phyloP scores from a whole-genome alignment of 768 basidiomycete genomes.

The Tricholoma bakamatsutake region DNA sequence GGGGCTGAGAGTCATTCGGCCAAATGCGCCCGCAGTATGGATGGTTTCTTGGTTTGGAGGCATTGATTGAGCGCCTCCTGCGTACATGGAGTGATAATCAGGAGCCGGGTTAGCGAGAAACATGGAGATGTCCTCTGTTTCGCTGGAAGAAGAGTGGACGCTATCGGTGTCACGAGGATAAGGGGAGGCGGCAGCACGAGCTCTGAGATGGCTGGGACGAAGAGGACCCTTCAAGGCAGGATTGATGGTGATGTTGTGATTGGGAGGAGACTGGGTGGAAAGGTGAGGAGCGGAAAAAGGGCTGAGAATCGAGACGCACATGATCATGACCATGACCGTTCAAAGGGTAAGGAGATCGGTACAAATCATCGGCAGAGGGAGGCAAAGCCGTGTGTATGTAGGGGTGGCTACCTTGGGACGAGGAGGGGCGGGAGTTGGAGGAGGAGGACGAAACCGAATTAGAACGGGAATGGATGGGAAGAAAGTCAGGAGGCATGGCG shows the following conservation, averaged over 20 bases:
- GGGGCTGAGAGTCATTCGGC: slow-evolving; percentile 67
- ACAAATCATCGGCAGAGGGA: slow-evolving; percentile 61
- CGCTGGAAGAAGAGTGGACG: slow-evolving; percentile 82
- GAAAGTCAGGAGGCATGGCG: slow-evolving; percentile 65
- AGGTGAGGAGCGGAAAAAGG: slow-evolving; percentile 8
- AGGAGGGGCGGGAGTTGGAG: slow-evolving; percentile 70
- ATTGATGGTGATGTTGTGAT: slow-evolving; percentile 67
- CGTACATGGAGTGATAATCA: slow-evolving; percentile 69
- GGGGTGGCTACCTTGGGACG: slow-evolving; percentile 52
- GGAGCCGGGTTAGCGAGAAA: slow-evolving; percentile 50
- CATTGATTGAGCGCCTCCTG: slow-evolving; percentile 35
- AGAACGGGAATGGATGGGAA: slow-evolving; percentile 70
- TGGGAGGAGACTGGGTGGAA: slow-evolving; percentile 62
- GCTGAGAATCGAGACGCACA: slow-evolving; percentile 25
- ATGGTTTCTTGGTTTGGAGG: slow-evolving; percentile 47
- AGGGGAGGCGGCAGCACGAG: slow-evolving; percentile 75
- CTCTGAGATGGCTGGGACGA: slow-evolving; percentile 71
- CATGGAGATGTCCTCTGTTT: slow-evolving; percentile 85
- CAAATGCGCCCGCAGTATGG: slow-evolving; percentile 69
- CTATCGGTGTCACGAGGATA: slow-evolving; percentile 84
- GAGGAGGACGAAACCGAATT: slow-evolving; percentile 74
- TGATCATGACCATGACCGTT: slow-evolving; percentile 35
- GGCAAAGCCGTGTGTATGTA: slow-evolving; percentile 40
- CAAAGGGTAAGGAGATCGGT: slow-evolving; percentile 59
- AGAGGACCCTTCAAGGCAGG: slow-evolving; percentile 74